A percentile compares a stretch with the other conserved stretches of the same genome.
These are phyloP conservation scores for Talaromyces sp. DNA, from an alignment of 2,329 filamentous ascomycete genomes.

Conservation along the genomic window DNA sequence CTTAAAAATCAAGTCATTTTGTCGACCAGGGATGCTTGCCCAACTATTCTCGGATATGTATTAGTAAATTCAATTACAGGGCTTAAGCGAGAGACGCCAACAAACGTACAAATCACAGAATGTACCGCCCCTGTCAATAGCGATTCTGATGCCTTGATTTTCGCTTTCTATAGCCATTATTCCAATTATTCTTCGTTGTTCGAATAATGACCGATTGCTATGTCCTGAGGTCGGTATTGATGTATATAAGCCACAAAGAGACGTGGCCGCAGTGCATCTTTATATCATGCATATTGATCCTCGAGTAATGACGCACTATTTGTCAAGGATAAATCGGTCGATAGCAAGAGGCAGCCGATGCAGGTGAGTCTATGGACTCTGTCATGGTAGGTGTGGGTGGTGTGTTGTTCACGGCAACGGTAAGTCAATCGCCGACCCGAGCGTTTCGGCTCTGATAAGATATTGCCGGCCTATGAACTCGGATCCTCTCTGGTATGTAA, in stretches of 20 bases:
- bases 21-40: conserved; percentile 22
- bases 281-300: not conserved
- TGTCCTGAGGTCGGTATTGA: not conserved
- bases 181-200: not conserved
- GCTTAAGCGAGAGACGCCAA: not conserved
- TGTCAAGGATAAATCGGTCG: not conserved
- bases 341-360: not conserved
- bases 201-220: not conserved
- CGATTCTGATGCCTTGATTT: conserved; percentile 17
- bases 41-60: conserved; percentile 11
- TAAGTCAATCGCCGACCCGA: not conserved
- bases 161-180: conserved; percentile 9
- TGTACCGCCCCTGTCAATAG: conserved; percentile 25
- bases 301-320: not conserved
- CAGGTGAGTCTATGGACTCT: not conserved
- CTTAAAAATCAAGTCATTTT: conserved; percentile 28
- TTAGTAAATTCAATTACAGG: not conserved
- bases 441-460: conserved; percentile 4
- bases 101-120: conserved; percentile 23
- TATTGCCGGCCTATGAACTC: not conserved
- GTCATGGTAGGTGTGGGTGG: not conserved
- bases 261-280: not conserved
- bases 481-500: not conserved
- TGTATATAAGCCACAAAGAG: not conserved
- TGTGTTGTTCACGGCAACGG: not conserved